Conservation (phyloP, 2,329 filamentous ascomycete species). For the Hymenoscyphus fraxineus region DNA sequence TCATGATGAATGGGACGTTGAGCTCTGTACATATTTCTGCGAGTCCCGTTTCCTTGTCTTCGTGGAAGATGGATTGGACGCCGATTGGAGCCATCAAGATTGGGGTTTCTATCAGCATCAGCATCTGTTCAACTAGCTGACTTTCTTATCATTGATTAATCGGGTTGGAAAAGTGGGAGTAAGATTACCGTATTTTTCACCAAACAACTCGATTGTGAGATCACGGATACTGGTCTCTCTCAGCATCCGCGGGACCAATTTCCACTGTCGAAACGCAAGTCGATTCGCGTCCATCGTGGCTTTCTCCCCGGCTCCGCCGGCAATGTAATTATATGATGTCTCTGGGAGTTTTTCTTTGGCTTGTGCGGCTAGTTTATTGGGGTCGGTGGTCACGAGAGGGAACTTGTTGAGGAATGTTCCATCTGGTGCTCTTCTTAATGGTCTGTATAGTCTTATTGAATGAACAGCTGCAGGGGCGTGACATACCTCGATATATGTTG, state of each 20-base stretch:
- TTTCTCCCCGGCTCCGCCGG: slow-evolving; percentile 58
- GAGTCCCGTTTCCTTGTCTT: slow-evolving; percentile 60
- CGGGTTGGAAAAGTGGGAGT: background rate
- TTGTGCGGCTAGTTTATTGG: slow-evolving; percentile 52
- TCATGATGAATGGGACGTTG: slow-evolving; percentile 63
- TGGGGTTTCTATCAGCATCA: slow-evolving; percentile 36
- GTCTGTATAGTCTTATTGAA: background rate
- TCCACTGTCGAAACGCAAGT: slow-evolving; percentile 61
- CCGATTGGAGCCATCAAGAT: slow-evolving; percentile 66
- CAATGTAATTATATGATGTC: slow-evolving; percentile 55
- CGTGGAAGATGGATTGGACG: slow-evolving; percentile 64
- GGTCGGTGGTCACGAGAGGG: slow-evolving; percentile 56
- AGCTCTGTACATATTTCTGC: slow-evolving; percentile 59
- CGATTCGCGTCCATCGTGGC: slow-evolving; percentile 62
- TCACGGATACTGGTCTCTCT: slow-evolving; percentile 48
- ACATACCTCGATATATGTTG: slow-evolving; percentile 24
- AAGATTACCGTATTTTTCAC: slow-evolving; percentile 45
- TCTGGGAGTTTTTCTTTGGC: slow-evolving; percentile 46
- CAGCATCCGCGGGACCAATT: slow-evolving; percentile 58
- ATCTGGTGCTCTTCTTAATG: slow-evolving; percentile 25
- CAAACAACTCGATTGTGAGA: slow-evolving; percentile 51
- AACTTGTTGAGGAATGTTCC: slow-evolving; percentile 46
- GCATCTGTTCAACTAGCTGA: background rate
- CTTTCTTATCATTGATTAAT: background rate
- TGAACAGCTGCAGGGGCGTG: background rate